These are phyloP conservation scores for Carallia brachiata DNA, from an alignment of 345 rosid genomes.

Conservation along the genomic window DNA sequence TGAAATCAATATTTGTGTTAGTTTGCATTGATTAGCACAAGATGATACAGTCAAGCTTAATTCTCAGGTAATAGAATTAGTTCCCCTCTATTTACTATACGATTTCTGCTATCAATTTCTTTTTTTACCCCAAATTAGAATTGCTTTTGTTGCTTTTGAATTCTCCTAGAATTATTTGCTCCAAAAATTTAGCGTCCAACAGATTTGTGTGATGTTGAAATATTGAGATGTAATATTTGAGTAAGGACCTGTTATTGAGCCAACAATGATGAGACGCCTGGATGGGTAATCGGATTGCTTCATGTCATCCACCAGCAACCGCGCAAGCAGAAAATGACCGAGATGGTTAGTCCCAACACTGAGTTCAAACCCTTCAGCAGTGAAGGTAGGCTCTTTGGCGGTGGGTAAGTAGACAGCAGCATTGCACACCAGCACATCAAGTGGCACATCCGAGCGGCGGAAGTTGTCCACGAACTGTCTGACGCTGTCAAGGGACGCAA, in stretches of 20 bases:
- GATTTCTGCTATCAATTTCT: too few relatives aligned
- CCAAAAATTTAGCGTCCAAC: too few relatives aligned
- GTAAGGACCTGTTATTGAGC: slow-evolving; percentile 78
- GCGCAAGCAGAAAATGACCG: slow-evolving; percentile 82
- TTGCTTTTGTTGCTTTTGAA: background rate
- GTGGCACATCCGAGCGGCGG: slow-evolving; percentile 53
- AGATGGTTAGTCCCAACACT: slow-evolving; percentile 97
- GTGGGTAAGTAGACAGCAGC: slow-evolving; percentile 92
- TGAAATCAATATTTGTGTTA: too few relatives aligned
- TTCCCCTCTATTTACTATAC: too few relatives aligned
- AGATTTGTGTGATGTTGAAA: too few relatives aligned
- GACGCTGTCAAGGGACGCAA: slow-evolving; percentile 86
- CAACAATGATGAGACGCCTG: slow-evolving; percentile 87
- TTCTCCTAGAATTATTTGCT: background rate
- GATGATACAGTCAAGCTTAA: background rate
- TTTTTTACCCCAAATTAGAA: too few relatives aligned
- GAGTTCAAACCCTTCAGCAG: slow-evolving; percentile 92
- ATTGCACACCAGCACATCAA: slow-evolving; percentile 87
- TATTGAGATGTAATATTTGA: background rate
- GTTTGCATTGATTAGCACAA: too few relatives aligned
- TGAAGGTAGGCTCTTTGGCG: slow-evolving; percentile 79
- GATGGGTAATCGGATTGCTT: slow-evolving; percentile 74
- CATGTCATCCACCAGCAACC: slow-evolving; percentile 75
- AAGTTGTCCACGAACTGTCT: slow-evolving; percentile 68
- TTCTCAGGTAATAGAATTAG: background rate